A percentile compares a stretch with the other conserved stretches of the same genome.
These are phyloP conservation scores for Dryadomyces quercus-mongolicae DNA, from an alignment of 2,329 filamentous ascomycete genomes.

Conservation along the genomic window DNA sequence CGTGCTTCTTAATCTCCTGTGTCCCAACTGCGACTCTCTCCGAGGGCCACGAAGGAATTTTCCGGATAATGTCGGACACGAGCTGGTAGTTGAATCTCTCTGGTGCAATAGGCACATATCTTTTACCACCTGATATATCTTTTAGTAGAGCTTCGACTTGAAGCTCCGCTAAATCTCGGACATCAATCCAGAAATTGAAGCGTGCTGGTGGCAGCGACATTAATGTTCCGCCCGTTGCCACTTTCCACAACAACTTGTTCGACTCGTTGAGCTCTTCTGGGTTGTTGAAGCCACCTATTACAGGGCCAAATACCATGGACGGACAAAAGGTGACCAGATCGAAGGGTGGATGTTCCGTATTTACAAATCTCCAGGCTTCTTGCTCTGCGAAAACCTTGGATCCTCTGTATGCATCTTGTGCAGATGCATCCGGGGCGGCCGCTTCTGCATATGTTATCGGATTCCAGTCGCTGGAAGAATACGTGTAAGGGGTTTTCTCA, in stretches of 20 bases:
- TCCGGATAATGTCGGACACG: conserved; percentile 2
- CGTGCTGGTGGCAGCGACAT: conserved; percentile 2
- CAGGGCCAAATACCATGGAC: conserved; percentile 11
- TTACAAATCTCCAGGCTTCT: conserved; percentile 40
- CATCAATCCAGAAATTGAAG: conserved; percentile 10
- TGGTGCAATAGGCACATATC: conserved; percentile 20
- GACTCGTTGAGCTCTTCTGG: conserved; percentile 8
- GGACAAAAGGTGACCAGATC: conserved; percentile 25
- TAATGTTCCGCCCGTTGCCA: conserved; percentile 10
- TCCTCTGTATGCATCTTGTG: conserved; percentile 34
- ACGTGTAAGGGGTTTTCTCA: conserved; percentile 16
- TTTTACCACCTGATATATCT: conserved; percentile 12
- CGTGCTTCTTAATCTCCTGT: too few relatives aligned
- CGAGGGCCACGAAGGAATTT: background rate
- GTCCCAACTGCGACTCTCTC: too few relatives aligned
- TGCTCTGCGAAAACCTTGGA: conserved; percentile 43
- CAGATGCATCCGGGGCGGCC: conserved; percentile 20
- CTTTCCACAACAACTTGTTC: conserved; percentile 8
- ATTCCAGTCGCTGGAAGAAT: conserved; percentile 41
- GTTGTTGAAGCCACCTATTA: conserved; percentile 1
- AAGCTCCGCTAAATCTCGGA: conserved; percentile 7
- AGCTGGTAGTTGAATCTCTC: conserved; percentile 32
- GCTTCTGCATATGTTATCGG: conserved; percentile 34
- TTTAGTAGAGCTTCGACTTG: conserved; percentile 6
- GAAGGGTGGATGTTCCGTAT: conserved; percentile 26